phyloP scores from a whole-genome alignment of 192 early-diverging fungal species.

The Phycomyces nitens region DNA sequence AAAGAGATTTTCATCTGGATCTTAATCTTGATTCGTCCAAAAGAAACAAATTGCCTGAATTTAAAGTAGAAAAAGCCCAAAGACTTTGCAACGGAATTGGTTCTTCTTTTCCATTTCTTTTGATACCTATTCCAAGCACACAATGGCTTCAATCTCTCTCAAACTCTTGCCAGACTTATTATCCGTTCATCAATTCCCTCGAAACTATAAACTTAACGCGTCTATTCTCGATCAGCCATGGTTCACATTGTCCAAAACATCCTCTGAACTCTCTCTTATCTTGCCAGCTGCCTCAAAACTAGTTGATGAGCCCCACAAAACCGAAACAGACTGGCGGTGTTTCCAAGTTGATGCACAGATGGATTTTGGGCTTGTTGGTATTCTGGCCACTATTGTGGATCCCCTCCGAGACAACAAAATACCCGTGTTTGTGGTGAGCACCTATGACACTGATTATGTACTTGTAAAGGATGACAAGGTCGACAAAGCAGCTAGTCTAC shows the following conservation, averaged over 20 bases:
- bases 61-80: too few species aligned
- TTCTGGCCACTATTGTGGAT: conserved; percentile 50
- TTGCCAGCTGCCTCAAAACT: conserved; percentile 9
- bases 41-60: too few species aligned
- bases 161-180: conserved; percentile 21
- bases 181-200: conserved; percentile 20
- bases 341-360: conserved; percentile 60
- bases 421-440: conserved; percentile 66
- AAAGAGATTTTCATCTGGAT: too few species aligned
- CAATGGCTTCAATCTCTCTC: not conserved
- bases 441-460: conserved; percentile 75
- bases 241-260: conserved; percentile 48
- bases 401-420: conserved; percentile 52
- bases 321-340: conserved; percentile 38
- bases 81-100: too few species aligned
- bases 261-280: conserved; percentile 41
- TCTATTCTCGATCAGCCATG: conserved; percentile 29
- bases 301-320: conserved; percentile 23
- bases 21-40: too few species aligned
- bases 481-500: conserved; percentile 10
- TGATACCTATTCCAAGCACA: too few species aligned
- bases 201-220: not conserved
- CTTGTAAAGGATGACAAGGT: conserved; percentile 52
- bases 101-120: too few species aligned
- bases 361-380: conserved; percentile 67